Conservation (phyloP, 2,329 filamentous ascomycete species). For the Rhinocladiella similis region DNA sequence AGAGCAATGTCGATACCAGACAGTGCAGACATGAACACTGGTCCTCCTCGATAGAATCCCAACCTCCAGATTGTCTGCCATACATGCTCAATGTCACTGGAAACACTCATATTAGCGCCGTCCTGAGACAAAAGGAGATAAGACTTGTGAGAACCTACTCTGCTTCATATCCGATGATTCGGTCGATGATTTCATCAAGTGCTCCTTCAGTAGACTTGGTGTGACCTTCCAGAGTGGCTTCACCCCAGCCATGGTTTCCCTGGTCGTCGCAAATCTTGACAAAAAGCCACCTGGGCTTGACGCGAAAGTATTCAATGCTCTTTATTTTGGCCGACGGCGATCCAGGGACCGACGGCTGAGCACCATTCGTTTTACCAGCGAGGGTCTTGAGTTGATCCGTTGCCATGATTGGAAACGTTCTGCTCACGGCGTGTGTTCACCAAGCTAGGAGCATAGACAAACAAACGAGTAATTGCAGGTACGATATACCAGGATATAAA, state of each 20-base stretch:
- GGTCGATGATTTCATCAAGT: constrained; percentile 64
- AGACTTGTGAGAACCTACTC: constrained; percentile 52
- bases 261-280: constrained; percentile 72
- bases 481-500: no score
- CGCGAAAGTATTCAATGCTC: constrained; percentile 70
- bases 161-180: constrained; percentile 67
- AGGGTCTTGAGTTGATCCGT: constrained; percentile 21
- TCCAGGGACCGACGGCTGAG: constrained; percentile 2
- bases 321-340: constrained; percentile 46
- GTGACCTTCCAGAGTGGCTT: constrained; percentile 73
- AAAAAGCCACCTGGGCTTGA: constrained; percentile 74
- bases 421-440: neutral
- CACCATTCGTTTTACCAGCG: constrained; percentile 14
- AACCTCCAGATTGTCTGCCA: constrained; percentile 67
- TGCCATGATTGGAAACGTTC: constrained; percentile 14
- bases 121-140: no score
- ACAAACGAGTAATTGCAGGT: no score
- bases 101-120: neutral
- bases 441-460: no score
- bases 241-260: constrained; percentile 69
- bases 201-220: constrained; percentile 73
- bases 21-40: constrained; percentile 77
- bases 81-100: constrained; percentile 70
- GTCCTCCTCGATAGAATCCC: constrained; percentile 75
- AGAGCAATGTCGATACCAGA: constrained; percentile 77